Base-by-base conservation (phyloP, 1,139 yeast species). In the Debaryomycetaceae sp. region DNA sequence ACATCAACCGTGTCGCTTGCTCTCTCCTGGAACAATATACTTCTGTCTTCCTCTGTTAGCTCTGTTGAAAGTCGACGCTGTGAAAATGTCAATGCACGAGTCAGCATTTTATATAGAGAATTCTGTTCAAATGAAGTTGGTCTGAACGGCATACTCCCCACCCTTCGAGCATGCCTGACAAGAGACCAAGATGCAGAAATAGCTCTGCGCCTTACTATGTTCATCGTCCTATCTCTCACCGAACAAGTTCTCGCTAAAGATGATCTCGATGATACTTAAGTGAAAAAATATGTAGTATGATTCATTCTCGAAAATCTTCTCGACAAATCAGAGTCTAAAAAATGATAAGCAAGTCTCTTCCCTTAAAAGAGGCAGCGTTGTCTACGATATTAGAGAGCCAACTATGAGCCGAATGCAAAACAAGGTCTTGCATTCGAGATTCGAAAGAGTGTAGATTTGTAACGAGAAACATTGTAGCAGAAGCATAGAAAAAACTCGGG, bases 1-100 rank as follows among this genome's bases (percentile, higher is more conserved):
- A 93, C 95, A 62, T 93, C 99, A 13, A 89, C 97, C 34, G 79
- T 77, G 56, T 93, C 98, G 6, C 76, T 78, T 7, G 87, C 95
- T 47, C 98, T 72, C 50, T 85, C 90, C 50, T 78, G 83, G 3
- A 66, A 66, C 38, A 83, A 65, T 4, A 68, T 50, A 33, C 64
- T 78, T 47, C 66, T 66, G 42, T 74, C 72, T 27, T 80, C 87
- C 33, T 67, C 73, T 3, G 65, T 37, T 14, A 42, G 24, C 7
- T n/a, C 17, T 24, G 34, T 34, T 22, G 11, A 14, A 23, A 39
- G 40, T 24, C 40, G 37, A 35, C 45, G 45, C 23, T 22, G 13
- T 36, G 20, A 23, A 8, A 36, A 36, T 17, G 31, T 36, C 13
- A 34, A 13, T 34, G 22, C 9, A 7, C 36, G 36, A 34, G 22